Base-by-base conservation (phyloP, 2,329 filamentous ascomycete genomes). In the Ascocoryne sarcoides region DNA sequence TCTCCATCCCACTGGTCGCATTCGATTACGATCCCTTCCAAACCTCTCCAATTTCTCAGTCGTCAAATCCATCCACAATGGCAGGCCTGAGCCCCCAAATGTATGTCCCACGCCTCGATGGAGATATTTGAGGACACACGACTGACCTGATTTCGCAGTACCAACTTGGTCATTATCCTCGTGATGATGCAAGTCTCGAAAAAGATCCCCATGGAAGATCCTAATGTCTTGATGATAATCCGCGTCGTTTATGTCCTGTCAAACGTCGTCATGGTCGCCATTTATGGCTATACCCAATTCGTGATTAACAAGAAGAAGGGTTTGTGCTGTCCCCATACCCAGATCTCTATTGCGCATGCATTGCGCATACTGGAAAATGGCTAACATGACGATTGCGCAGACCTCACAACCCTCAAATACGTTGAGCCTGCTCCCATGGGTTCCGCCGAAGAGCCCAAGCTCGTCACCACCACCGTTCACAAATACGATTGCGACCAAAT, bases 181-280 rank as follows among this genome's bases (percentile, higher is more conserved):
- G 84, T 84, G 62, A 92, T 95, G 82, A 95, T 95, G 86, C 90
- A 95, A 74, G 84, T 93, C 47, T 84, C 88, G 56, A 95, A 95
- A 77, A 86, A 82, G 67, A 79, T 96, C 46, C 86, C 88, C 33
- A 95, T 95, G 60, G 90, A 95, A 26, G 82, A 95, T 60, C 86
- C 77, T 10, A 70, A 74, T 47, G 76, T 82, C 32, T 69, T 84
- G 41, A 73, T 75, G 53, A 66, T 70, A 42, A 76, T 83, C 44
- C 79, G 80, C 57, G 72, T 65, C 33, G 62, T 79, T 49, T 84
- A 84, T 64, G 34, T 56, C 12, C 19, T 55, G 16, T 84, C 79
- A 53, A 85, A 98, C 65, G 49, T 95, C 50, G 74, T 96, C 65
- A 96, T 98, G 59, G 71, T 82, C 50, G 69, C 70, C 45, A 68